Evolutionary conservation across 352 stramenopile genomes (phyloP).

Genomic region (Phytopythium montanum): DNA sequence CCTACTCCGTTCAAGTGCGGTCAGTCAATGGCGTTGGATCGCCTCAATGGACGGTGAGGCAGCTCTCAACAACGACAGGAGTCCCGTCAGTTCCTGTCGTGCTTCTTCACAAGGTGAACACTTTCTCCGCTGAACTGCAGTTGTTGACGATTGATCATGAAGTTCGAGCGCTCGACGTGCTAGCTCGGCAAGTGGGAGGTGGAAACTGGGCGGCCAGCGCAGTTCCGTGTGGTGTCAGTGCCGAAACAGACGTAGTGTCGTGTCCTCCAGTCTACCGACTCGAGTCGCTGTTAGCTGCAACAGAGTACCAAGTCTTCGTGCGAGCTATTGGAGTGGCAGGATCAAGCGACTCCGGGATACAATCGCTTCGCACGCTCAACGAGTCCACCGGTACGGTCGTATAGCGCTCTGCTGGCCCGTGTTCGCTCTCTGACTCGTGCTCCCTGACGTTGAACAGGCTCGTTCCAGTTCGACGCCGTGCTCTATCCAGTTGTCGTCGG

Average conservation of each 20-base stretch:
- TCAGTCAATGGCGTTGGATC: constrained; percentile 22
- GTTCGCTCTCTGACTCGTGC: background rate
- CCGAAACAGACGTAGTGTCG: background rate
- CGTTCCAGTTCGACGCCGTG: constrained; percentile 19
- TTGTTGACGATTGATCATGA: constrained; percentile 27
- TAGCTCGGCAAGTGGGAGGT: constrained; percentile 6
- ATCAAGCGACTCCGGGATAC: constrained; percentile 9
- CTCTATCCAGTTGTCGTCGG: constrained; percentile 19
- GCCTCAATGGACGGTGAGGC: constrained; percentile 12
- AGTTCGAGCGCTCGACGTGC: constrained; percentile 31
- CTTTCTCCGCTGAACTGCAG: constrained; percentile 33
- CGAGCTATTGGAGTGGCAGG: constrained; percentile 27
- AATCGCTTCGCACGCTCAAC: constrained; percentile 12
- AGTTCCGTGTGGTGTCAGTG: background rate
- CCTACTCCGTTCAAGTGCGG: constrained; percentile 29
- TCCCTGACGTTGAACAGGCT: background rate
- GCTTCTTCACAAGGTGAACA: constrained; percentile 25
- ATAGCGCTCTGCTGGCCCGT: background rate
- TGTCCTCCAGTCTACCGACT: constrained; percentile 17
- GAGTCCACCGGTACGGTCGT: constrained; percentile 11
- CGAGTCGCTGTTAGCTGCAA: constrained; percentile 12
- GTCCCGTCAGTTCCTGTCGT: constrained; percentile 20
- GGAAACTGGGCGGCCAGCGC: background rate
- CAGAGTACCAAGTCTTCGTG: constrained; percentile 21
- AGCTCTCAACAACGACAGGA: constrained; percentile 28